Evolutionary conservation across 169 alveolate species (phyloP), one percentile per base, ranked within the genome.

Genomic region (Eimeria mitis): DNA sequence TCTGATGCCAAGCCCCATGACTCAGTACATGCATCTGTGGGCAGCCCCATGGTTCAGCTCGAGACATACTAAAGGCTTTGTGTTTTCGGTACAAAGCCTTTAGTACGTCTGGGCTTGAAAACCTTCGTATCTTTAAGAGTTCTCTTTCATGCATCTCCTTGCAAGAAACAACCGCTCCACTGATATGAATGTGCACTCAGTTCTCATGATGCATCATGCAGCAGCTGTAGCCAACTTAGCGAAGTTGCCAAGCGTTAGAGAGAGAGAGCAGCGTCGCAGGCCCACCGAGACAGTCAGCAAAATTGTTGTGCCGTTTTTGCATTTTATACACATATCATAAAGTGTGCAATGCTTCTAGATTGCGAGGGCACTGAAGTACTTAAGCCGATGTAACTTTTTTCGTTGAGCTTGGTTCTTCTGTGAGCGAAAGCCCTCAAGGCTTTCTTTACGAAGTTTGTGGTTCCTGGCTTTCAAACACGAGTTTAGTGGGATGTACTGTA

Each of bases 1-100:
- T 37, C 81, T 71, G 54, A 71, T 40, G 52, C 31, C 52, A 71
- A 40, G 81, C 81, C 81, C 81, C 54, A 37, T 71, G 54, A 40
- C n/a, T 19, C 81, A 71, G 54, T 42, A 37, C 52, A 14, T 71
- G 81, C 81, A 71, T 71, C 81, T 71, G 52, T 71, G 54, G 81
- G 81, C 54, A 71, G 81, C 81, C 81, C 81, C 81, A 54, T 71
- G 81, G 52, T 40, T 71, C 81, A 71, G 54, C 81, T 40, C 13
- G 81, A 19, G 31, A 16, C 31, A 31, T 19, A 23, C 25, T 11
- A 47, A 37, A 68, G 76, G 2, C 1, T 14, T 31, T 37, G 23
- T n/a, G 9, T 31, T 34, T 34, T 40, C 81, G n/a, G 8, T 40
- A 71, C n/a, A 13, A 40, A 14, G 6, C 4, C 19, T 68, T 71